phyloP scores from a whole-genome alignment of 345 rosid genomes.

The Boechera stricta region DNA sequence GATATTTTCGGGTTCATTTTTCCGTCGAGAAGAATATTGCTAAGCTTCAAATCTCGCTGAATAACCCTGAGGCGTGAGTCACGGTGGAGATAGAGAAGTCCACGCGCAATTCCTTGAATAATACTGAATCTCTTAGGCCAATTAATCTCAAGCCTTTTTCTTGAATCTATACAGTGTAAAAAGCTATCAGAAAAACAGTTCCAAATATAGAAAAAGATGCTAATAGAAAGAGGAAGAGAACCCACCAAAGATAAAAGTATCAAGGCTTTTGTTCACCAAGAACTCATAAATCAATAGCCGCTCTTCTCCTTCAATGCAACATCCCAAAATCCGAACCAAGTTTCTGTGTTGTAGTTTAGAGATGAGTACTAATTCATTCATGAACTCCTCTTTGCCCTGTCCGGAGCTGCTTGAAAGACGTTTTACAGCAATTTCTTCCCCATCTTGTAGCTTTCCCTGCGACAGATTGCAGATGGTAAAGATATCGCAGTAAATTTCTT shows the following conservation, averaged over 20 bases:
- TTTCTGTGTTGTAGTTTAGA: slow-evolving; percentile 64
- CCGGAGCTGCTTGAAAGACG: slow-evolving; percentile 34
- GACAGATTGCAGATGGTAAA: background rate
- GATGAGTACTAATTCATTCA: slow-evolving; percentile 57
- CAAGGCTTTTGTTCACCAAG: slow-evolving; percentile 64
- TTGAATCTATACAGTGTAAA: slow-evolving; percentile 29
- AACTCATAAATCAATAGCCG: slow-evolving; percentile 60
- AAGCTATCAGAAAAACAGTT: background rate
- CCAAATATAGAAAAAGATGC: background rate
- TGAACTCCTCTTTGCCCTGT: slow-evolving; percentile 54
- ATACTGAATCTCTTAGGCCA: slow-evolving; percentile 30
- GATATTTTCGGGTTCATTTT: slow-evolving; percentile 41
- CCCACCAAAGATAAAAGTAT: slow-evolving; percentile 55
- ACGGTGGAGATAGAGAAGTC: slow-evolving; percentile 37
- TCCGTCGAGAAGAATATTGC: slow-evolving; percentile 33
- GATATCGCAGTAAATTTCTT: background rate
- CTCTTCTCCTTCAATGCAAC: slow-evolving; percentile 54
- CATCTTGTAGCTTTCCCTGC: slow-evolving; percentile 30
- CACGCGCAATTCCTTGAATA: slow-evolving; percentile 33
- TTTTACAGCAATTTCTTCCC: slow-evolving; percentile 15
- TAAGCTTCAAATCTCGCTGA: slow-evolving; percentile 33
- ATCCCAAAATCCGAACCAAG: slow-evolving; percentile 60
- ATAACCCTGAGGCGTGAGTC: slow-evolving; percentile 39
- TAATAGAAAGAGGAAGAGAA: background rate
- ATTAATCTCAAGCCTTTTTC: slow-evolving; percentile 18